phyloP scores from a whole-genome alignment of 2,329 filamentous ascomycete species.

The Aaosphaeria arxii region DNA sequence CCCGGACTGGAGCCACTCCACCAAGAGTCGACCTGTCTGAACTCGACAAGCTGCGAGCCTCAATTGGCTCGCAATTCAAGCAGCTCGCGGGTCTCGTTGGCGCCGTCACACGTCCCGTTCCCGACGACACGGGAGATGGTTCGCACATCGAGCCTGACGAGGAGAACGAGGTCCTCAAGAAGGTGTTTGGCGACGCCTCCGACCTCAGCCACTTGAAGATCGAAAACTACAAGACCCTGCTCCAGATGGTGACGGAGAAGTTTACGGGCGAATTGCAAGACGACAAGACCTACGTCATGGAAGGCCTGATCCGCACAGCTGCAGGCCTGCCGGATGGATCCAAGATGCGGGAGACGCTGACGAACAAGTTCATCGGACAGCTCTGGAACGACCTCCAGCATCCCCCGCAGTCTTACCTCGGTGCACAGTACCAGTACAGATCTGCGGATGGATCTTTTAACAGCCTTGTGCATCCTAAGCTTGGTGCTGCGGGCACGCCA shows the following conservation, averaged over 20 bases:
- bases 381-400: conserved; percentile 50
- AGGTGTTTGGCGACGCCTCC: conserved; percentile 28
- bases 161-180: conserved; percentile 27
- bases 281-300: conserved; percentile 63
- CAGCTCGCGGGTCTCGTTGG: conserved; percentile 23
- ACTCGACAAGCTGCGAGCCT: conserved; percentile 28
- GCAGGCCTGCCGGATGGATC: conserved; percentile 41
- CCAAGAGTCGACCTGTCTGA: conserved; percentile 30
- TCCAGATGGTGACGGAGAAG: conserved; percentile 34
- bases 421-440: conserved; percentile 45
- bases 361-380: conserved; percentile 43
- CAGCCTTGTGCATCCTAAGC: conserved; percentile 60
- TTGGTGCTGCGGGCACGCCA: conserved; percentile 64
- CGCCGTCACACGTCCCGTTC: conserved; percentile 26
- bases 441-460: conserved; percentile 50
- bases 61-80: conserved; percentile 26
- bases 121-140: conserved; percentile 44
- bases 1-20: conserved; percentile 24
- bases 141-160: conserved; percentile 35
- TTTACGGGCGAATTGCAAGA: conserved; percentile 54
- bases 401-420: conserved; percentile 46
- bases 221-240: conserved; percentile 35
- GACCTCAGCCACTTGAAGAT: conserved; percentile 33
- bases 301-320: conserved; percentile 52
- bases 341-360: conserved; percentile 38